Base-by-base conservation (phyloP, 257 asterid genomes). In the Solanum commersonii region DNA sequence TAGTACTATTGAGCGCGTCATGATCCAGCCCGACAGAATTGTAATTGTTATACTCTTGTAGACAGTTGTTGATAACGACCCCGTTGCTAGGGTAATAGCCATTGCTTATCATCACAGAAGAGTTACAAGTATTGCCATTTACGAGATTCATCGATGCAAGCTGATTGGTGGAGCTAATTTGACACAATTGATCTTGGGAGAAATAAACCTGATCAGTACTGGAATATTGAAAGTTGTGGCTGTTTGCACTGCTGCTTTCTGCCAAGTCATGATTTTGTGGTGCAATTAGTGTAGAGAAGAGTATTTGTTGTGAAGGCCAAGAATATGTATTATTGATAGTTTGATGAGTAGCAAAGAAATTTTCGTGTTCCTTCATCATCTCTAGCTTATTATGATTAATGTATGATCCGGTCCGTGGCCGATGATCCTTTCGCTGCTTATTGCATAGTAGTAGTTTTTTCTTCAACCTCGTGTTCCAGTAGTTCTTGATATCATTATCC, bases 401-500 rank as follows among this genome's bases (percentile, higher is more conserved):
- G 67, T 44, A 44, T 56, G 67, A 56, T 79, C 59, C 29, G 52
- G 10, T 27, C 27, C 85, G 85, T 65, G 87, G 7, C 33, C 65
- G 88, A 42, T 90, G 90, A 84, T 84, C 87, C 84, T 86, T 91
- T 9, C 92, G 65, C 78, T 88, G 90, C 67, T 88, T 91, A 20
- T 89, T 91, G 52, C 83, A 35, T 35, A 74, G 52, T 0, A 90
- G 86, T 37, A 91, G 18, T 37, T 90, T 91, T 65, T 89, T 91
- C 93, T 91, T 91, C 90, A 91, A 79, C 88, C 44, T 91, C 20
- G 93, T 91, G 73, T 91, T 91, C 93, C 93, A 91, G 84, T 91
- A 91, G 56, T 91, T 91, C 84, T 91, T 91, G 52, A 91, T 90
- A 46, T 91, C 93, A 70, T 91, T 91, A 37, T 91, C 93, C 1